Base-by-base conservation (phyloP, 1,284 basidiomycete genomes). In the Phellopilus nigrolimitatus region DNA sequence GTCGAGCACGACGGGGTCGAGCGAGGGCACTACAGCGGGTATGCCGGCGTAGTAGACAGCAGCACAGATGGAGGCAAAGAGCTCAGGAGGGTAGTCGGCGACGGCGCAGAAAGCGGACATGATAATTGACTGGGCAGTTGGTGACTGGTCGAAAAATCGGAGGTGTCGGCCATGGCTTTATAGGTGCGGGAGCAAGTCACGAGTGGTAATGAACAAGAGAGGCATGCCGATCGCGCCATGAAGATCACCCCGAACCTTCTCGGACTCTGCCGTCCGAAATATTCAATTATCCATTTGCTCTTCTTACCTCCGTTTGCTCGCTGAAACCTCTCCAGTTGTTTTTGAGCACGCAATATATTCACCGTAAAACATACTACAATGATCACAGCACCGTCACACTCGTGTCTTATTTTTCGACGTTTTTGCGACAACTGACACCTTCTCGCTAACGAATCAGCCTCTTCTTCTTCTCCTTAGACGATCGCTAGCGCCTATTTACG, bases 1-100 rank as follows among this genome's bases (percentile, higher is more conserved):
- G n/a, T 68, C 65, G 43, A 69, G 60, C 22, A 83, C 70, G 46
- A 82, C 67, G 15, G 88, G 88, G 62, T 91, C 88, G 56, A 91
- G 76, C 15, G 84, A 85, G 1, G 76, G 71, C 2, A 68, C 47
- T 4, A 68, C 55, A 6, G 82, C 71, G 3, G 80, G 79, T 4
- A 82, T 65, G 55, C 80, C 81, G 15, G 79, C 70, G 4, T 75
- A 73, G 60, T 81, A 88, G 31, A 90, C 68, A 49, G 84, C 74
- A 0, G 80, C 77, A 58, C 84, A 88, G 53, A 90, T 80, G 30
- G 77, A 66, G 49, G 77, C 76, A 44, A 87, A 72, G 12, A 90
- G 64, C 61, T 90, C 87, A 5, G 79, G 72, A 10, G 87, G 86
- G 63, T 64, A 70, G 21, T 51, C 49, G 48, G 57, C 53, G 15